Base-by-base conservation (phyloP, 2,329 filamentous ascomycete genomes). In the Ophiostoma angusticollis region DNA sequence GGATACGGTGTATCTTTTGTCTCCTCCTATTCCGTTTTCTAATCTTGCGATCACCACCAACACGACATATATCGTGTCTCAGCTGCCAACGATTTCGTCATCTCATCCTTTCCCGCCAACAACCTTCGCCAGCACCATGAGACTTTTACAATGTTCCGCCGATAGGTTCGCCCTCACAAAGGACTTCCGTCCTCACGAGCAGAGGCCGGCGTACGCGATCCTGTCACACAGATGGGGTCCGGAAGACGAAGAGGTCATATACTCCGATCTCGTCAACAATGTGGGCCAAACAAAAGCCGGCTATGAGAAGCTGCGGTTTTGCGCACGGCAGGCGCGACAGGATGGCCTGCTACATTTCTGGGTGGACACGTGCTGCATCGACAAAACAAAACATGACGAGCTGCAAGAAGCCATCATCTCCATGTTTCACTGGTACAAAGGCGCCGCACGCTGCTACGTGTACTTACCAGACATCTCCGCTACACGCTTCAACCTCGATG, bases 361-460 rank as follows among this genome's bases (percentile, higher is more conserved):
- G 30, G 17, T 31, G 12, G 30, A 31, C 12, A 53, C 51, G 0
- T 51, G 47, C 33, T 54, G 52, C 40, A 54, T 54, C 29, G 48
- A 53, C 41, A 52, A 53, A 36, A 37, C 36, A n/a, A 51, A 46
- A 41, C 50, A 46, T 23, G 43, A 44, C 4, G 51, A 52, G 31
- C 37, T 53, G 4, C 41, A 42, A 11, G 49, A 52, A 25, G 46
- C 46, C 2, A 49, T 51, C 23, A 48, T 48, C 22, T 36, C 39
- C 33, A 40, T 40, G 39, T 40, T 35, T 46, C 45, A 36, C 1
- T 52, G 50, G 51, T 53, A 54, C 14, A 32, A 19, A n/a, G n/a
- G 41, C 0, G 30, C 51, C 1, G 16, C 35, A 2, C 23, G 40
- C 2, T 54, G 52, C 18, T 51, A 47, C 23, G 50, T 41, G 8